A percentile compares a stretch with the other conserved stretches of the same genome.
These are phyloP conservation scores for Euptelea pleiosperma DNA, from an alignment of 164 flowering plant genomes.

Conservation along the genomic window DNA sequence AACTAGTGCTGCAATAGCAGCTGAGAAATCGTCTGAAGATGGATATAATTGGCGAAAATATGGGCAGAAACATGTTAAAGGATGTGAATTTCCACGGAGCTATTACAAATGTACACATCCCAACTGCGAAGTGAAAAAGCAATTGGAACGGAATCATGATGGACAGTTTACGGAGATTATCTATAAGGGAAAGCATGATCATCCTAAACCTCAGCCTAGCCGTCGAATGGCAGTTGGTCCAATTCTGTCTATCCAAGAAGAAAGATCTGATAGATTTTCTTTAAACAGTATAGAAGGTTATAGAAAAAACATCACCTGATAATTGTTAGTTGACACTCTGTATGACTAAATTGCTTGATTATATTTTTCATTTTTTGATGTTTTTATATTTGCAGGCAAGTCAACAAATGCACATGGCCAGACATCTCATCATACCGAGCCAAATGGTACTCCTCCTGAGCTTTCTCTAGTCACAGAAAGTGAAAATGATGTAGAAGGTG, in stretches of 20 bases:
- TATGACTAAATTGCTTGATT: no score
- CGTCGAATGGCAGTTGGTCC: constrained; percentile 55
- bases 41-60: constrained; percentile 86
- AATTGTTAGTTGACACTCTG: no score
- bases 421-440: constrained; percentile 28
- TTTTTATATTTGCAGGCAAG: constrained; percentile 29
- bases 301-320: background rate
- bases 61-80: constrained; percentile 81
- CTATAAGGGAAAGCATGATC: constrained; percentile 80
- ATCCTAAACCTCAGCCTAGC: constrained; percentile 76
- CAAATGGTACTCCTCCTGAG: constrained; percentile 43
- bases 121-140: constrained; percentile 80
- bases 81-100: constrained; percentile 76
- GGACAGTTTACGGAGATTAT: constrained; percentile 78
- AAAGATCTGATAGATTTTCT: constrained; percentile 42
- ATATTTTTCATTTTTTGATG: background rate
- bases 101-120: constrained; percentile 89
- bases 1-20: constrained; percentile 21
- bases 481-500: constrained; percentile 42
- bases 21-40: constrained; percentile 65
- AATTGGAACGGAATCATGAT: constrained; percentile 75
- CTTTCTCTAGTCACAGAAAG: constrained; percentile 42
- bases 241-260: constrained; percentile 54
- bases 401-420: constrained; percentile 31
- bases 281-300: constrained; percentile 52